A percentile compares a stretch with the other conserved stretches of the same genome.
Evolutionary conservation across 2,329 filamentous ascomycete species (phyloP).

Genomic region (Calycina herbarum): DNA sequence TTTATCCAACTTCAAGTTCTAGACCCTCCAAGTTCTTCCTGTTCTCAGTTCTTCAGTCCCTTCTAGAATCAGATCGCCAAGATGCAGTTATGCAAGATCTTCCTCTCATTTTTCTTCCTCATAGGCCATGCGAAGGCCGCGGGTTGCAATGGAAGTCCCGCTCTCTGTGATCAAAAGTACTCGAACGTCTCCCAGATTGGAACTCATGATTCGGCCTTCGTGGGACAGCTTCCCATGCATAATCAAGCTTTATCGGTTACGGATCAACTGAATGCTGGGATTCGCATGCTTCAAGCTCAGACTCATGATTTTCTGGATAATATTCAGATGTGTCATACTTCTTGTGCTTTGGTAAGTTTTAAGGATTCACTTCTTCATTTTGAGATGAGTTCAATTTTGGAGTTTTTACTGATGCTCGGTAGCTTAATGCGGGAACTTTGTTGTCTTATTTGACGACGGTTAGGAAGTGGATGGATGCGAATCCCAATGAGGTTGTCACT

Average conservation of each 20-base stretch:
- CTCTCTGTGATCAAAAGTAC: slow-evolving; percentile 70
- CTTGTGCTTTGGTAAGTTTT: slow-evolving; percentile 42
- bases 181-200: slow-evolving; percentile 75
- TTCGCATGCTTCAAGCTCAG: slow-evolving; percentile 67
- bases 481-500: slow-evolving; percentile 62
- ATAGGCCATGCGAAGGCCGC: background rate
- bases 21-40: background rate
- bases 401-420: background rate
- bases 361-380: background rate
- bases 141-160: slow-evolving; percentile 75
- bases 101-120: slow-evolving; percentile 5
- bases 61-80: background rate
- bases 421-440: slow-evolving; percentile 53
- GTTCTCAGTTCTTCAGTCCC: background rate
- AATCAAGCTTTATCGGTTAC: slow-evolving; percentile 63
- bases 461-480: slow-evolving; percentile 57
- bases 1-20: background rate
- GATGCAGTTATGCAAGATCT: slow-evolving; percentile 4
- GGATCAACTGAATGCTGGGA: slow-evolving; percentile 59
- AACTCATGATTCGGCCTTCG: slow-evolving; percentile 58
- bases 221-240: slow-evolving; percentile 33
- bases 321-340: slow-evolving; percentile 53
- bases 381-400: background rate
- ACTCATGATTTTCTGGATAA: slow-evolving; percentile 26
- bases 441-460: slow-evolving; percentile 54